Evolutionary conservation across 306 rosid species (phyloP), one percentile per base, ranked within the genome.

Genomic region (Elaeagnus macrophylla): DNA sequence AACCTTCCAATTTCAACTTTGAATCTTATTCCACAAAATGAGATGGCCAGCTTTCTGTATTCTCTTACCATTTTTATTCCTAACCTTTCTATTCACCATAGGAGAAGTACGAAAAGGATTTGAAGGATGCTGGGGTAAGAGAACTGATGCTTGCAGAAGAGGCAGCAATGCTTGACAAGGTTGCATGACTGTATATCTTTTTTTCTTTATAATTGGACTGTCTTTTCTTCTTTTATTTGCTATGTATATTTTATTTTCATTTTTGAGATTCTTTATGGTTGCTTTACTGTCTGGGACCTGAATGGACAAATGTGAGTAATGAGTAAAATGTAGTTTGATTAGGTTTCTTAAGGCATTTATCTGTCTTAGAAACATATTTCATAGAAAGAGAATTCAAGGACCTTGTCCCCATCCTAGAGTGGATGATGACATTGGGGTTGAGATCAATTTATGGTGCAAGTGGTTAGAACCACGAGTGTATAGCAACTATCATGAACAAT

Each of bases 121-220:
- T 87, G 77, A 91, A 83, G 80, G 99, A 91, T 67, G 96, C 99
- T 56, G 91, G 77, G 14, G 91, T 77, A 44, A 82, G 76, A 74
- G 99, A 87, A 73, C 80, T 84, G 51, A 91, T 78, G 95, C 95
- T 49, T 53, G 99, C 99, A 57, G 96, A 91, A 81, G 93, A 84
- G 77, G 77, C 75, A 42, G 96, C 99, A 49, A 80, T 91, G 77
- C 59, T 91, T 67, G 95, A 91, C 67, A 87, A 81, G 95, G 99
- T 91, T 65, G 48, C 19, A 53, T 12, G 41, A 38, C 39, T 43
- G 46, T 61, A 43, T 38, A 51, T 5, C 44, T 39, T 57, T 70
- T 13, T 60, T 10, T 56, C 18, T 18, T 12, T 12, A n/a, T 42
- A 25, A 3, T 25, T 25, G 32, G 32, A 25, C 6, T 67, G 8